Percentiles rank a stretch among this genome's conserved stretches.
These are phyloP conservation scores for Dactylonectria macrodidyma DNA, from an alignment of 2,329 filamentous ascomycete genomes.

Conservation along the genomic window DNA sequence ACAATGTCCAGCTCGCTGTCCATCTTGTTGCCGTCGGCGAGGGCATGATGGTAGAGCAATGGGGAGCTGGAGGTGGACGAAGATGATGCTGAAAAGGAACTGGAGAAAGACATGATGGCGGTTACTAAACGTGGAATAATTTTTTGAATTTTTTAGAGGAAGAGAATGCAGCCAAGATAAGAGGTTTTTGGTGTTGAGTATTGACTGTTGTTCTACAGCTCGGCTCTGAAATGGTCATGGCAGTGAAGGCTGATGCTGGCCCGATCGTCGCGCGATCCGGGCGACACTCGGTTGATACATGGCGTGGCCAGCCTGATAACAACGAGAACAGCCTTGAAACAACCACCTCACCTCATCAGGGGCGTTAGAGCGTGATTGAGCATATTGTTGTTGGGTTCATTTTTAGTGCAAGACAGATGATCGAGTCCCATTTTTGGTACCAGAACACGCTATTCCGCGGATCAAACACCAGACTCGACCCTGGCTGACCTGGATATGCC, in stretches of 20 bases:
- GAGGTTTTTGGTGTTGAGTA: neutral
- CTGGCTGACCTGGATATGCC: neutral
- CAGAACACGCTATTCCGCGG: slow-evolving; percentile 2
- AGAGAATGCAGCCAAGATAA: slow-evolving; percentile 17
- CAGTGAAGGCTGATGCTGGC: slow-evolving; percentile 30
- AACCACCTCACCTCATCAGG: slow-evolving; percentile 47
- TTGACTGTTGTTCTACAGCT: slow-evolving; percentile 9
- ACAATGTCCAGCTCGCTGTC: slow-evolving; percentile 43
- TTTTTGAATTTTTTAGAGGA: slow-evolving; percentile 16
- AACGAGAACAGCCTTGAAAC: slow-evolving; percentile 37
- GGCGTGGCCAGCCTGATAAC: slow-evolving; percentile 45
- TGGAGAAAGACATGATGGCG: slow-evolving; percentile 36
- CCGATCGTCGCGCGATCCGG: slow-evolving; percentile 31
- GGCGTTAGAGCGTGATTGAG: slow-evolving; percentile 47
- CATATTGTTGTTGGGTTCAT: slow-evolving; percentile 39
- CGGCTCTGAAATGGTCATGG: slow-evolving; percentile 30
- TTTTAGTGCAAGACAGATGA: slow-evolving; percentile 22
- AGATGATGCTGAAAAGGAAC: slow-evolving; percentile 37
- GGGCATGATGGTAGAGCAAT: slow-evolving; percentile 35
- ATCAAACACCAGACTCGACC: slow-evolving; percentile 1
- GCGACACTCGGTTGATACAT: slow-evolving; percentile 41
- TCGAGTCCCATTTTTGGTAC: slow-evolving; percentile 19
- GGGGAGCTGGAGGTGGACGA: slow-evolving; percentile 43
- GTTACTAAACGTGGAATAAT: slow-evolving; percentile 3
- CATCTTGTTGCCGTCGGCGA: slow-evolving; percentile 34